phyloP scores from a whole-genome alignment of 345 rosid species.

The Hibiscus syriacus region DNA sequence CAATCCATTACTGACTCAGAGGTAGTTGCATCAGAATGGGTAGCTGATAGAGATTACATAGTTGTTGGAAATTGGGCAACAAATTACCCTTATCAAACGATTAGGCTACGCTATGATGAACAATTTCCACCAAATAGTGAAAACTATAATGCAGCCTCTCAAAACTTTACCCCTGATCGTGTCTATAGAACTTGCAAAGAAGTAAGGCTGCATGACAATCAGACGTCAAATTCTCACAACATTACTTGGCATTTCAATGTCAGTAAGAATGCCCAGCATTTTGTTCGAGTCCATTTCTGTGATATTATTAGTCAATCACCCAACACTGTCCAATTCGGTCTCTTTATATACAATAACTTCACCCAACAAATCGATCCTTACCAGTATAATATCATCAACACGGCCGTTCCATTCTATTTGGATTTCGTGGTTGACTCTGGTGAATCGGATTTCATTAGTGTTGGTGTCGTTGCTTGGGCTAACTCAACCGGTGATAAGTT shows the following conservation, averaged over 20 bases:
- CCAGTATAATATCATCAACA: accelerated
- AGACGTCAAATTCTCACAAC: not conserved
- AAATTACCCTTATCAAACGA: accelerated
- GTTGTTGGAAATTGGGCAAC: constrained; percentile 7
- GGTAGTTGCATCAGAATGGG: constrained; percentile 24
- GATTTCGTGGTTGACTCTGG: constrained; percentile 43
- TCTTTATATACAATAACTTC: constrained; percentile 26
- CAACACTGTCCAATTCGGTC: constrained; percentile 17
- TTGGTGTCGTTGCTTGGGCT: constrained; percentile 18
- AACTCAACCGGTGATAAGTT: accelerated
- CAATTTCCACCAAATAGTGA: too few relatives aligned
- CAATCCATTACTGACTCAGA: not conserved
- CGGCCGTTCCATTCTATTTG: constrained; percentile 27
- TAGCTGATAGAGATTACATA: constrained; percentile 25
- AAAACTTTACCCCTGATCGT: constrained; percentile 30
- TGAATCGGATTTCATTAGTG: constrained; percentile 25
- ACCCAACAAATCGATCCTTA: constrained; percentile 19
- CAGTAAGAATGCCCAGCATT: constrained; percentile 24
- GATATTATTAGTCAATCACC: constrained; percentile 16
- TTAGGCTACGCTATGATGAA: constrained; percentile 1
- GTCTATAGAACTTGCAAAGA: constrained; percentile 37
- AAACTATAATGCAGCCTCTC: not conserved
- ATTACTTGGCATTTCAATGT: constrained; percentile 48
- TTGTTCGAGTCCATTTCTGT: constrained; percentile 54
- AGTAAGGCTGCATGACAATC: constrained; percentile 4